Evolutionary conservation across 768 basidiomycete genomes (phyloP).

Genomic region (Russula ochroleuca): DNA sequence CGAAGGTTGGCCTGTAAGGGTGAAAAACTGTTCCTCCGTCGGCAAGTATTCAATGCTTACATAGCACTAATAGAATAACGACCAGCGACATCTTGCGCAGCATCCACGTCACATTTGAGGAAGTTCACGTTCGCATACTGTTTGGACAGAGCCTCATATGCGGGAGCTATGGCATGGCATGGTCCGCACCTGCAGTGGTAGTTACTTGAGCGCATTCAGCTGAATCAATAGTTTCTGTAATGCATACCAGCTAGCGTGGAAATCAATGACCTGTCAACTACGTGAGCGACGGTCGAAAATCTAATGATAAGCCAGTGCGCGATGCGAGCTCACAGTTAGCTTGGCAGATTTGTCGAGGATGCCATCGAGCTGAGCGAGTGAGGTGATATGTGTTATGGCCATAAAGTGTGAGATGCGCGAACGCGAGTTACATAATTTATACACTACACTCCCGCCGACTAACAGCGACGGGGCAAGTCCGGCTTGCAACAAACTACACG

Average conservation of each 20-base stretch:
- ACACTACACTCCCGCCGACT: too few relatives aligned
- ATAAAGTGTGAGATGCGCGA: slow-evolving; percentile 31
- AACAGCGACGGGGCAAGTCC: too few relatives aligned
- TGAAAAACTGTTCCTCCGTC: neutral
- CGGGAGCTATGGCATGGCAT: slow-evolving; percentile 77
- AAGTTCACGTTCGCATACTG: slow-evolving; percentile 71
- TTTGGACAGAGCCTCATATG: slow-evolving; percentile 64
- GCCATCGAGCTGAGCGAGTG: slow-evolving; percentile 57
- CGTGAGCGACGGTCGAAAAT: slow-evolving; percentile 9
- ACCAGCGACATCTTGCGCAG: slow-evolving; percentile 60
- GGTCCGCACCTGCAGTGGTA: slow-evolving; percentile 68
- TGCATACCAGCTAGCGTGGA: slow-evolving; percentile 74
- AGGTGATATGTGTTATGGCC: slow-evolving; percentile 60
- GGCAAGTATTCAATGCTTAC: slow-evolving; percentile 39
- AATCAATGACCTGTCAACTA: slow-evolving; percentile 67
- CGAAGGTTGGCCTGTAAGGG: slow-evolving; percentile 68
- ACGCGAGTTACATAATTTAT: neutral
- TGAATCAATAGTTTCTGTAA: neutral
- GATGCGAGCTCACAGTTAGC: slow-evolving; percentile 47
- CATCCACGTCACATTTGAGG: slow-evolving; percentile 79
- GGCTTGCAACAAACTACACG: too few relatives aligned
- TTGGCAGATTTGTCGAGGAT: slow-evolving; percentile 59
- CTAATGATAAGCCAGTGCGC: neutral
- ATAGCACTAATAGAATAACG: slow-evolving; percentile 67
- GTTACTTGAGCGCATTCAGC: slow-evolving; percentile 16